Percentiles rank a stretch among this genome's conserved stretches.
Evolutionary conservation across 164 flowering plant genomes (phyloP).

Genomic region (Dillenia suffruticosa): DNA sequence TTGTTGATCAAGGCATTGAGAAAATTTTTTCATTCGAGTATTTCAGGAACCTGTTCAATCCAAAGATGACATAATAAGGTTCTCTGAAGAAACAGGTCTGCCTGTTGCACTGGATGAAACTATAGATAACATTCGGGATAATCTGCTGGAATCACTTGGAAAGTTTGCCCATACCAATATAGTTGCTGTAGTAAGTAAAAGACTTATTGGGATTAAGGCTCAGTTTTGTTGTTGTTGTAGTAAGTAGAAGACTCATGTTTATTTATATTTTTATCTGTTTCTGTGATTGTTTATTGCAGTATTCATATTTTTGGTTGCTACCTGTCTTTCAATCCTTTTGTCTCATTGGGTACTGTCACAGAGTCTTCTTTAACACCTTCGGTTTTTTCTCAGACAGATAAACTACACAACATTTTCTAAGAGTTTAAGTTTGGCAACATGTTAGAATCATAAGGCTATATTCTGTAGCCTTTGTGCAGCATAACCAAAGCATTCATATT

Average conservation of each 20-base stretch:
- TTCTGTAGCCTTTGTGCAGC: background rate
- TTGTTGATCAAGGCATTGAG: background rate
- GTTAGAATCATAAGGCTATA: background rate
- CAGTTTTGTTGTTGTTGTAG: constrained; percentile 87
- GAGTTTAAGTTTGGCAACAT: background rate
- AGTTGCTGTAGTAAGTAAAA: constrained; percentile 75
- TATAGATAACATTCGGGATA: constrained; percentile 45
- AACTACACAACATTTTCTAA: background rate
- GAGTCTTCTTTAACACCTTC: no score
- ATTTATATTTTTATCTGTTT: background rate
- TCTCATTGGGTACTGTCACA: no score
- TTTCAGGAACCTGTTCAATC: constrained; percentile 81
- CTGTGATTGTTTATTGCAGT: background rate
- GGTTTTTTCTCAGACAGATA: no score
- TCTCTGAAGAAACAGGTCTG: constrained; percentile 81
- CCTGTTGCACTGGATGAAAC: constrained; percentile 96
- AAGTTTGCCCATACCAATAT: constrained; percentile 68
- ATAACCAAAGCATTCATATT: constrained; percentile 8
- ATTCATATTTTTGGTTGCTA: no score
- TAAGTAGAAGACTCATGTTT: constrained; percentile 31
- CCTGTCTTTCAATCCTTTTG: no score
- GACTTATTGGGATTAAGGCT: no score
- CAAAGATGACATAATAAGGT: constrained; percentile 73
- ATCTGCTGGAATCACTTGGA: constrained; percentile 47
- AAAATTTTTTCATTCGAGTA: background rate